A percentile compares a stretch with the other conserved stretches of the same genome.
Evolutionary conservation across 1,284 basidiomycete genomes (phyloP).

Genomic region (Porodaedalea pini): DNA sequence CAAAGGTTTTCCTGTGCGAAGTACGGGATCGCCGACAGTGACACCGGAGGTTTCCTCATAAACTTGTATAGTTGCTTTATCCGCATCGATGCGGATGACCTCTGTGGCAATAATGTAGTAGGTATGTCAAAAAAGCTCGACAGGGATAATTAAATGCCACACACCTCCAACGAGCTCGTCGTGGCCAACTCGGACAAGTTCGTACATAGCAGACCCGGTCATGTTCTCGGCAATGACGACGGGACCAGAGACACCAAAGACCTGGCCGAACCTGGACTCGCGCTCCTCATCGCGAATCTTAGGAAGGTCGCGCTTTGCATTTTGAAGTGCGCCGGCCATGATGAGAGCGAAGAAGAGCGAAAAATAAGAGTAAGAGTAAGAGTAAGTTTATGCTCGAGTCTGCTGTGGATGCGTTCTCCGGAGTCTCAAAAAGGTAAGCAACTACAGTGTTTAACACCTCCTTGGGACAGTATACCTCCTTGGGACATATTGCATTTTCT

Average conservation of each 20-base stretch:
- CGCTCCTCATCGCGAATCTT: slow-evolving; percentile 88
- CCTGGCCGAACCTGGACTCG: slow-evolving; percentile 86
- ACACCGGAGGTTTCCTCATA: slow-evolving; percentile 99
- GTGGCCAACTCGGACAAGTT: slow-evolving; percentile 93
- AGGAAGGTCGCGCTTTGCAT: slow-evolving; percentile 82
- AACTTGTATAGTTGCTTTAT: slow-evolving; percentile 99
- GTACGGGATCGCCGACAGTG: slow-evolving; percentile 95
- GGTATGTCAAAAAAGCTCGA: neutral
- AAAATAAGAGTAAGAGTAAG: too few species aligned
- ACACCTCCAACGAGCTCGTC: slow-evolving; percentile 94
- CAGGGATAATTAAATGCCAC: slow-evolving; percentile 27
- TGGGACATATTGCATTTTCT: too few species aligned
- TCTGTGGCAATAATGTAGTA: slow-evolving; percentile 45
- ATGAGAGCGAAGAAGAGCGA: slow-evolving; percentile 16
- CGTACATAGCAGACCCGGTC: slow-evolving; percentile 95
- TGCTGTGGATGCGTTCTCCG: too few species aligned
- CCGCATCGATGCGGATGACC: slow-evolving; percentile 95
- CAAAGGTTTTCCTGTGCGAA: slow-evolving; percentile 95
- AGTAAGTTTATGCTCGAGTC: neutral
- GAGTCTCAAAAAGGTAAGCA: too few species aligned
- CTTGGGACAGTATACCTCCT: too few species aligned
- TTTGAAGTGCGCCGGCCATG: slow-evolving; percentile 90
- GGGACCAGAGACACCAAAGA: slow-evolving; percentile 93
- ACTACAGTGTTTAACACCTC: too few species aligned
- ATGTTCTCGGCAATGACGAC: slow-evolving; percentile 98